These are phyloP conservation scores for Backusella australiensis DNA, from an alignment of 192 early-diverging fungal species.

Conservation along the genomic window DNA sequence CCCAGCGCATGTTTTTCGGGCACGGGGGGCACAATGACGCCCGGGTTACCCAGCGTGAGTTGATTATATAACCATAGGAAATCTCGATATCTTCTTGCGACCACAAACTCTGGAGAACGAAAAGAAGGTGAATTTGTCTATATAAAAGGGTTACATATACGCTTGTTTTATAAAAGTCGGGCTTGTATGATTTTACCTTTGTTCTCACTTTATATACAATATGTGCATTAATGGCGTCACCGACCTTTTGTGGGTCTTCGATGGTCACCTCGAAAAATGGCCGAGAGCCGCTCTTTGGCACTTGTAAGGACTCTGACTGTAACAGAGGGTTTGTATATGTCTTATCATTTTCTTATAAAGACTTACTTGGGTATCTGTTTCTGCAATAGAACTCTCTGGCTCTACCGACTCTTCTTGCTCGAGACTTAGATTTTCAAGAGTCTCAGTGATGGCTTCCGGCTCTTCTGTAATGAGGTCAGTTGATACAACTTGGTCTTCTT, in stretches of 20 bases:
- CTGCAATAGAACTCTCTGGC: not conserved
- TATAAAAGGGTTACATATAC: no score
- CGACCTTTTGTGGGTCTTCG: slow-evolving; percentile 87
- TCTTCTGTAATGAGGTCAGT: not conserved
- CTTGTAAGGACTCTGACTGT: slow-evolving; percentile 16
- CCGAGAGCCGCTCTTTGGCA: slow-evolving; percentile 41
- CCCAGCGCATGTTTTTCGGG: slow-evolving; percentile 92
- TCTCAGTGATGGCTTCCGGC: not conserved
- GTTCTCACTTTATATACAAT: slow-evolving; percentile 87
- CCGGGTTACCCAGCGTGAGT: slow-evolving; percentile 74
- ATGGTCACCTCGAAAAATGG: slow-evolving; percentile 68
- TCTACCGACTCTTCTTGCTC: slow-evolving; percentile 1
- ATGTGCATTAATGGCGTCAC: slow-evolving; percentile 83
- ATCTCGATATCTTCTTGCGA: slow-evolving; percentile 88
- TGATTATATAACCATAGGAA: slow-evolving; percentile 93
- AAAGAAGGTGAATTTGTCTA: slow-evolving; percentile 79
- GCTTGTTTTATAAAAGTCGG: not conserved
- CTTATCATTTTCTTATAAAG: not conserved
- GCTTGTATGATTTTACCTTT: slow-evolving; percentile 38
- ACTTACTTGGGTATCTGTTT: slow-evolving; percentile 10
- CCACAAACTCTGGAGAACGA: slow-evolving; percentile 72
- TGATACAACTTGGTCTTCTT: not conserved
- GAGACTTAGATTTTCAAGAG: not conserved
- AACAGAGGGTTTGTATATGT: not conserved
- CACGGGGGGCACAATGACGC: slow-evolving; percentile 88